phyloP scores from a whole-genome alignment of 2,329 filamentous ascomycete species.

The Diatrype stigma region DNA sequence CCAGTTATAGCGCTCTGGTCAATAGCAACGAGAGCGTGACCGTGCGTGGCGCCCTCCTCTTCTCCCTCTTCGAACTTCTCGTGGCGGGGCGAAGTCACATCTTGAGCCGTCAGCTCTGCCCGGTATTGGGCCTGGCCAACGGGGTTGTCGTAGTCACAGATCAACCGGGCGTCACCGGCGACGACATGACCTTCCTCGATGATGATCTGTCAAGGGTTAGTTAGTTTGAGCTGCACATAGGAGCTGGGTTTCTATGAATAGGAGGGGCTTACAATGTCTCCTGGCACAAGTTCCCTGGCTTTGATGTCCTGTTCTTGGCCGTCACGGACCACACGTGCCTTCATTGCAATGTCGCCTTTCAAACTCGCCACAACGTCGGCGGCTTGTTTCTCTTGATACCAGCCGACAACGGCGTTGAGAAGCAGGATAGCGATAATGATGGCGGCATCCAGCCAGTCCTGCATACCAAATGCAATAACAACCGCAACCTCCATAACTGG shows the following conservation, averaged over 20 bases:
- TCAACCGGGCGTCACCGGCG: slow-evolving; percentile 64
- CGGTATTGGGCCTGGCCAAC: slow-evolving; percentile 64
- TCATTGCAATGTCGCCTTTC: slow-evolving; percentile 74
- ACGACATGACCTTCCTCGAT: slow-evolving; percentile 66
- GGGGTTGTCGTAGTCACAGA: slow-evolving; percentile 65
- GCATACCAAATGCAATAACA: slow-evolving; percentile 65
- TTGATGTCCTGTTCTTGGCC: slow-evolving; percentile 63
- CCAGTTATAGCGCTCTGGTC: slow-evolving; percentile 74
- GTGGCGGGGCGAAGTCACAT: slow-evolving; percentile 44
- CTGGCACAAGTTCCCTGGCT: slow-evolving; percentile 66
- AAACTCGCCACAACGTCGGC: slow-evolving; percentile 67
- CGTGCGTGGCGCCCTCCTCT: slow-evolving; percentile 54
- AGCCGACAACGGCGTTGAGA: slow-evolving; percentile 69
- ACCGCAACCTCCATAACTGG: slow-evolving; percentile 71
- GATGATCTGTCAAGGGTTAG: slow-evolving; percentile 46
- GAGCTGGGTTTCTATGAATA: neutral
- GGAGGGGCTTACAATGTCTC: slow-evolving; percentile 57
- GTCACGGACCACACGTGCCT: slow-evolving; percentile 62
- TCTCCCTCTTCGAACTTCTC: slow-evolving; percentile 54
- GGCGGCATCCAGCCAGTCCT: slow-evolving; percentile 70
- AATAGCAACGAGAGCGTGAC: slow-evolving; percentile 61
- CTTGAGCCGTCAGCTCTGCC: slow-evolving; percentile 59
- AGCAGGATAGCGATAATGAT: slow-evolving; percentile 70
- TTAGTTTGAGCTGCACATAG: slow-evolving; percentile 1
- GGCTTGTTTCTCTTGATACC: slow-evolving; percentile 75